phyloP scores from a whole-genome alignment of 306 rosid species.

The Corylus heterophylla region DNA sequence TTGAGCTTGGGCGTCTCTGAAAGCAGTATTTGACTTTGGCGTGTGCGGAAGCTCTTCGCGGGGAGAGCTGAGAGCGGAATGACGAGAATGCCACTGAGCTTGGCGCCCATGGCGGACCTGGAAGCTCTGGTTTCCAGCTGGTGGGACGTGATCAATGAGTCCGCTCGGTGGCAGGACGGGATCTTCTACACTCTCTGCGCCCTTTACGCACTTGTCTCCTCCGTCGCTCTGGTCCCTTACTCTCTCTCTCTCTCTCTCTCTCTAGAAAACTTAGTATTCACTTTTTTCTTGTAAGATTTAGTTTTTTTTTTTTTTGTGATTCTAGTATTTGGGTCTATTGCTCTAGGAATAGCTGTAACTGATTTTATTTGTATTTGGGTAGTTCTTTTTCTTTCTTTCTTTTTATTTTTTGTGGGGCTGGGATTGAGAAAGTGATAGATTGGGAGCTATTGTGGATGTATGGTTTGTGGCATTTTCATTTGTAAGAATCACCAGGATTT shows the following conservation, averaged over 20 bases:
- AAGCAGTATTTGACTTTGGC: not conserved
- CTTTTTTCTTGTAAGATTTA: not conserved
- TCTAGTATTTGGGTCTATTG: not conserved
- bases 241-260: conserved; percentile 12
- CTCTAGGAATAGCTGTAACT: conserved; percentile 1
- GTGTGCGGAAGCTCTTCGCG: not conserved
- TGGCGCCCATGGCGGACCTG: conserved; percentile 27
- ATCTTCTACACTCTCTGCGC: conserved; percentile 74
- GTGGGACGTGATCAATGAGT: conserved; percentile 67
- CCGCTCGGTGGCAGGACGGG: conserved; percentile 54
- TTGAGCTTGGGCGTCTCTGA: not conserved
- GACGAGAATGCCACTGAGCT: conserved; percentile 55
- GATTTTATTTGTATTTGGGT: not conserved
- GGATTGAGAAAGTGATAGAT: not conserved
- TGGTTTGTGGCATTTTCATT: not conserved
- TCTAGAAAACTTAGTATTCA: not conserved
- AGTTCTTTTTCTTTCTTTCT: not conserved
- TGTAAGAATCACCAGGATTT: not conserved
- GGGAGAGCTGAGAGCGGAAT: conserved; percentile 20
- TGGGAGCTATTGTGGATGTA: not conserved
- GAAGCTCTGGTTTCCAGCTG: conserved; percentile 35
- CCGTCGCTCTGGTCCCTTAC: conserved; percentile 67
- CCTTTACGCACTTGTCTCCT: conserved; percentile 75
- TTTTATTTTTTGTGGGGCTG: not conserved
- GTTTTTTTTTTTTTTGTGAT: not conserved